Conservation (phyloP, 2,329 filamentous ascomycete species). For the Penicillium hesseltinei region DNA sequence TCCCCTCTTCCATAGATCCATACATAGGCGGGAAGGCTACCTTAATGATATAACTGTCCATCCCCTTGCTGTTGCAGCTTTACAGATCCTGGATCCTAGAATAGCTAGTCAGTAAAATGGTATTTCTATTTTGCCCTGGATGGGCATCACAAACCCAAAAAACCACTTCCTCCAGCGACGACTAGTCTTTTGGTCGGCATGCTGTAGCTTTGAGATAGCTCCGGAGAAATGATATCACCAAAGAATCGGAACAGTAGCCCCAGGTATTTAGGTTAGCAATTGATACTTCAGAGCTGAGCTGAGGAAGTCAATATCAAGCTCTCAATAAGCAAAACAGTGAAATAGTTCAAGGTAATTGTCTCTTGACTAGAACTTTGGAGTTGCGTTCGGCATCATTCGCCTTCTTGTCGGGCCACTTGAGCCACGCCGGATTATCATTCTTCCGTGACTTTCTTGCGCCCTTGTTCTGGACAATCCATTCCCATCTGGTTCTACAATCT, state of each 20-base stretch:
- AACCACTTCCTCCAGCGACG: slow-evolving; percentile 91
- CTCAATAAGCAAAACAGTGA: background rate
- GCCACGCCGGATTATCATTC: slow-evolving; percentile 1
- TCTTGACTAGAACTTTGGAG: background rate
- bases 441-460: slow-evolving; percentile 6
- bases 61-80: slow-evolving; percentile 76
- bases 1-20: background rate
- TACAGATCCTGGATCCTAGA: slow-evolving; percentile 76
- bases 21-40: slow-evolving; percentile 48
- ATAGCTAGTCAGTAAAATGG: slow-evolving; percentile 15
- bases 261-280: slow-evolving; percentile 10
- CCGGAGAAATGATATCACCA: slow-evolving; percentile 8
- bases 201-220: slow-evolving; percentile 27
- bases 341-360: background rate
- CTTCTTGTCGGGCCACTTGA: background rate
- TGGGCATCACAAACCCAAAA: slow-evolving; percentile 61
- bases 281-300: background rate
- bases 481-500: background rate
- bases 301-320: background rate
- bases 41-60: slow-evolving; percentile 94
- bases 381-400: slow-evolving; percentile 5
- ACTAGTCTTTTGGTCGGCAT: slow-evolving; percentile 73
- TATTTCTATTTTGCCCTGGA: background rate
- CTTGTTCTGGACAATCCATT: slow-evolving; percentile 9
- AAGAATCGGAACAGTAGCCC: background rate